phyloP scores from a whole-genome alignment of 2,329 filamentous ascomycete species.

The Drechslerella dactyloides region DNA sequence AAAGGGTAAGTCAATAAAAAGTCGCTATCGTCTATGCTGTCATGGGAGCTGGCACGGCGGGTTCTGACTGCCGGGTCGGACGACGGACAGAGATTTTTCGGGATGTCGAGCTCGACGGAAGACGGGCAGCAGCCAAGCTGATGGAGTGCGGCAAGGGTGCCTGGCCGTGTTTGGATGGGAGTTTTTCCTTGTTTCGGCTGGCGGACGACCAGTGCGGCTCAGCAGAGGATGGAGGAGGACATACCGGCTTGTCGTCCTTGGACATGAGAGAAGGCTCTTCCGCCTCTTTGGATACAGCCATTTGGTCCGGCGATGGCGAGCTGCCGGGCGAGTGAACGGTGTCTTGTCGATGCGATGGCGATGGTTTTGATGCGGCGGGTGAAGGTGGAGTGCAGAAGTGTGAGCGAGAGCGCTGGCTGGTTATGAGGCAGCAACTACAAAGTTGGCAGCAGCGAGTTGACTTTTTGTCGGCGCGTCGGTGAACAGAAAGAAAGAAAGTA shows the following conservation, averaged over 20 bases:
- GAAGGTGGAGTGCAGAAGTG: not conserved
- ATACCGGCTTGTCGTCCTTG: constrained; percentile 47
- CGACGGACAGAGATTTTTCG: constrained; percentile 2
- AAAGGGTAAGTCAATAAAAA: not conserved
- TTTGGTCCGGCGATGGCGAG: constrained; percentile 17
- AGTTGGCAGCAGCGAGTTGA: too few species aligned
- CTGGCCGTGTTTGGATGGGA: constrained; percentile 29
- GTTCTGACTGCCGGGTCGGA: not conserved
- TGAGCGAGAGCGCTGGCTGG: not conserved
- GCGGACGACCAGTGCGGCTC: constrained; percentile 28
- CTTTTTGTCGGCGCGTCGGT: too few species aligned
- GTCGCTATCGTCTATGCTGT: not conserved
- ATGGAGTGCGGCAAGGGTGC: constrained; percentile 33
- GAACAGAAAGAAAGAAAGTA: too few species aligned
- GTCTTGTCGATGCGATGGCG: constrained; percentile 12
- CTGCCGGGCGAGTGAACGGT: not conserved
- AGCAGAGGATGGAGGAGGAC: constrained; percentile 6
- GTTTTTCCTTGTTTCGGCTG: constrained; percentile 30
- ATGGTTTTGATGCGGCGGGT: not conserved
- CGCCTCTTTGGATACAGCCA: constrained; percentile 46
- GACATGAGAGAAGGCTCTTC: constrained; percentile 30
- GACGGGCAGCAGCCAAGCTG: constrained; percentile 24
- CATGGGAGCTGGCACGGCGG: not conserved
- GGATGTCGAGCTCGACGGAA: constrained; percentile 9
- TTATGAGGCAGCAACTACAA: too few species aligned